These are phyloP conservation scores for Dothistroma septosporum DNA, from an alignment of 2,329 filamentous ascomycete genomes.

Conservation along the genomic window DNA sequence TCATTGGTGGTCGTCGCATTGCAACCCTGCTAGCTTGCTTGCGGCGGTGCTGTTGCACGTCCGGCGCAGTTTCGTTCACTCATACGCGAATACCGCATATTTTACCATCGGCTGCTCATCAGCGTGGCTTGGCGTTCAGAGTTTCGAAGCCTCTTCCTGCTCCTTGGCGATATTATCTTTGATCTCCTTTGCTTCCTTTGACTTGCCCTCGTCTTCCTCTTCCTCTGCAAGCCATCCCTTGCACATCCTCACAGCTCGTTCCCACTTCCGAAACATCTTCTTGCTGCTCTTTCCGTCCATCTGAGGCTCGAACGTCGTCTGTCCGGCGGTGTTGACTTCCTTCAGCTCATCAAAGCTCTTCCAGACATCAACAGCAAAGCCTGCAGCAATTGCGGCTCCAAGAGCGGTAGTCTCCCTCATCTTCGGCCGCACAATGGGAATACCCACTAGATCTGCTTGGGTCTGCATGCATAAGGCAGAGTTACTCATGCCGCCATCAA, in stretches of 20 bases:
- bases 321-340: slow-evolving; percentile 66
- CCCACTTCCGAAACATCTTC: slow-evolving; percentile 67
- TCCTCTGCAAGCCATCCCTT: slow-evolving; percentile 57
- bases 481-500: slow-evolving; percentile 86
- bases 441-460: slow-evolving; percentile 79
- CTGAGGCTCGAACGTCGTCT: slow-evolving; percentile 65
- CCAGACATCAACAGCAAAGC: slow-evolving; percentile 76
- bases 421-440: slow-evolving; percentile 74
- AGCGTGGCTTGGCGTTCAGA: slow-evolving; percentile 7
- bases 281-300: slow-evolving; percentile 53
- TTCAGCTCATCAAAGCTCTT: slow-evolving; percentile 68
- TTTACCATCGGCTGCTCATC: not conserved
- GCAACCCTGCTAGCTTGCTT: not conserved
- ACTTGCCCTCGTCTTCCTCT: slow-evolving; percentile 15
- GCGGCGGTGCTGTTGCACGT: not conserved
- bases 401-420: slow-evolving; percentile 91
- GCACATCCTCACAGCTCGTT: slow-evolving; percentile 74
- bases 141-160: slow-evolving; percentile 15
- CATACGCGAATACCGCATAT: not conserved
- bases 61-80: not conserved
- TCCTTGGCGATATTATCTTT: slow-evolving; percentile 14
- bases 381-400: slow-evolving; percentile 83
- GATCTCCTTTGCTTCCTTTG: slow-evolving; percentile 9
- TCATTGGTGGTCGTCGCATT: not conserved
- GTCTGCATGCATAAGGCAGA: slow-evolving; percentile 88